phyloP scores from a whole-genome alignment of 2,329 filamentous ascomycete genomes.

The Penicillium sp. region DNA sequence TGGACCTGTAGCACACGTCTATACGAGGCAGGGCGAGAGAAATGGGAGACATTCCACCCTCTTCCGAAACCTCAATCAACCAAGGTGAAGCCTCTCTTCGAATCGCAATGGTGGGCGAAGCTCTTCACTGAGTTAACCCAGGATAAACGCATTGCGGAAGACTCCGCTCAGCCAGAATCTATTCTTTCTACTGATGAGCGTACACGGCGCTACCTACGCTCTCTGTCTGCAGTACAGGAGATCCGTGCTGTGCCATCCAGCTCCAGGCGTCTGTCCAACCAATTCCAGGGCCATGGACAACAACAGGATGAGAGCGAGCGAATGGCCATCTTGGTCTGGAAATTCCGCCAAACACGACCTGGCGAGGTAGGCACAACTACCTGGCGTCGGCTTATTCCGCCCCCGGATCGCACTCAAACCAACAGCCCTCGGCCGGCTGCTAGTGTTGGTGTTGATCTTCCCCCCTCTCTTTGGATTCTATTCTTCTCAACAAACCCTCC shows the following conservation, averaged over 20 bases:
- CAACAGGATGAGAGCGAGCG: slow-evolving; percentile 33
- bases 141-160: slow-evolving; percentile 40
- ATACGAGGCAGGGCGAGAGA: slow-evolving; percentile 38
- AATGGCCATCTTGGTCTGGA: slow-evolving; percentile 48
- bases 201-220: slow-evolving; percentile 39
- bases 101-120: slow-evolving; percentile 48
- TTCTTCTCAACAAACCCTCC: slow-evolving; percentile 34
- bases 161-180: slow-evolving; percentile 31
- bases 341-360: slow-evolving; percentile 44
- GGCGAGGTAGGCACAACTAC: slow-evolving; percentile 45
- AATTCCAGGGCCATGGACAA: slow-evolving; percentile 19
- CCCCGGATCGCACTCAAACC: slow-evolving; percentile 35
- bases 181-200: slow-evolving; percentile 36
- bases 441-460: slow-evolving; percentile 35
- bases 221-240: slow-evolving; percentile 48
- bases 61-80: slow-evolving; percentile 37
- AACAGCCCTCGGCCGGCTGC: slow-evolving; percentile 37
- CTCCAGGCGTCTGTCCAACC: slow-evolving; percentile 29
- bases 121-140: slow-evolving; percentile 44
- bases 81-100: slow-evolving; percentile 45
- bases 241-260: slow-evolving; percentile 37
- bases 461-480: slow-evolving; percentile 37
- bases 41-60: slow-evolving; percentile 34
- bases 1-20: slow-evolving; percentile 47
- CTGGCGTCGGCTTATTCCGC: slow-evolving; percentile 45